Evolutionary conservation across 1,284 basidiomycete species (phyloP).

Genomic region (Cryptococcus sp.): DNA sequence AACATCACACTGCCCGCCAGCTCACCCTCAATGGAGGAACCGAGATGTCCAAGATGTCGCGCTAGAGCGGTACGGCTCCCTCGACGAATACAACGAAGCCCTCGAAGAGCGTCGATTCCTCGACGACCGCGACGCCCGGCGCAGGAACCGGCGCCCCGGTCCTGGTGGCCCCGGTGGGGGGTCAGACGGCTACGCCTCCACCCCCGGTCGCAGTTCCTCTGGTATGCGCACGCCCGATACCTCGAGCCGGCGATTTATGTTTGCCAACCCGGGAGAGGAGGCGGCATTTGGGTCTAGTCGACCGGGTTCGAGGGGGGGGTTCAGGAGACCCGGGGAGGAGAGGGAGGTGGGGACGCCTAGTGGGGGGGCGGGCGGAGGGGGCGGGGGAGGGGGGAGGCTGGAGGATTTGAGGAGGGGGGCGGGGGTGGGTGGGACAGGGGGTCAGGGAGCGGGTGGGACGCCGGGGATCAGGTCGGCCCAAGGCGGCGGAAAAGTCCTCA

Average conservation of each 20-base stretch:
- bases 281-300: slow-evolving; percentile 32
- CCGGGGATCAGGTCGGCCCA: slow-evolving; percentile 6
- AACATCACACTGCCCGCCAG: background rate
- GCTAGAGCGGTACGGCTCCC: slow-evolving; percentile 77
- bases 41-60: slow-evolving; percentile 75
- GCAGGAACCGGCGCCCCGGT: slow-evolving; percentile 48
- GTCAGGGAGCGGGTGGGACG: slow-evolving; percentile 20
- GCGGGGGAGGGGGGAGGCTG: slow-evolving; percentile 27
- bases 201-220: slow-evolving; percentile 60
- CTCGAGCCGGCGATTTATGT: slow-evolving; percentile 49
- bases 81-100: slow-evolving; percentile 84
- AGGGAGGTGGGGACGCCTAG: slow-evolving; percentile 50
- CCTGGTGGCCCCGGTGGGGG: slow-evolving; percentile 15
- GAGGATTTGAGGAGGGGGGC: slow-evolving; percentile 38
- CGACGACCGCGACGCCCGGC: slow-evolving; percentile 69
- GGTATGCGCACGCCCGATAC: slow-evolving; percentile 49
- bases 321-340: slow-evolving; percentile 69
- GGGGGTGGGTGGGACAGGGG: slow-evolving; percentile 20
- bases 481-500: slow-evolving; percentile 47
- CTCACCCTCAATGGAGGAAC: slow-evolving; percentile 40
- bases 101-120: slow-evolving; percentile 77
- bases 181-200: slow-evolving; percentile 52
- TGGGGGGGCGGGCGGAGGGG: too few species aligned
- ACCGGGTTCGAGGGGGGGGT: slow-evolving; percentile 69
- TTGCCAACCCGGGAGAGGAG: slow-evolving; percentile 30